phyloP scores from a whole-genome alignment of 768 basidiomycete genomes.

The Asterophora parasitica region DNA sequence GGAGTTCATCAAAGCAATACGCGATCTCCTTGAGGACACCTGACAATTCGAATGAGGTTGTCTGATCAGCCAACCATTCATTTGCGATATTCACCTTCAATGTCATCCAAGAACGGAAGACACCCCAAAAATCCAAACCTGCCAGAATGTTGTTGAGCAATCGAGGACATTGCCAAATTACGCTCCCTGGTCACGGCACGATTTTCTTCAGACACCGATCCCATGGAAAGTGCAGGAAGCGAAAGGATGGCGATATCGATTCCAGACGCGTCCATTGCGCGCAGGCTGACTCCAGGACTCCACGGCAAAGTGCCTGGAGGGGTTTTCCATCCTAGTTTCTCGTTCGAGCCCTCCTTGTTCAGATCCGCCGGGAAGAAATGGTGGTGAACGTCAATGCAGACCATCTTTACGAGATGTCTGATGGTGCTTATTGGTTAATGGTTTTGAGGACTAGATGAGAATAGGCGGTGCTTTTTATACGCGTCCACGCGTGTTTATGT shows the following conservation, averaged over 20 bases:
- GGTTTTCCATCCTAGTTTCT: constrained; percentile 53
- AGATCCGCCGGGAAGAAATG: constrained; percentile 61
- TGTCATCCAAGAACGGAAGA: constrained; percentile 56
- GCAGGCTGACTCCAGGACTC: constrained; percentile 53
- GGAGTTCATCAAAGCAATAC: constrained; percentile 55
- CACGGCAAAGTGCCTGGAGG: constrained; percentile 65
- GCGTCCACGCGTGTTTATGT: neutral
- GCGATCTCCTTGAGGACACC: constrained; percentile 57
- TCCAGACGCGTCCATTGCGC: constrained; percentile 54
- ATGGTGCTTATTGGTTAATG: neutral
- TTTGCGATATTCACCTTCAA: constrained; percentile 41
- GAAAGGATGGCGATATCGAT: constrained; percentile 64
- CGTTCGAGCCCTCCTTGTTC: constrained; percentile 41
- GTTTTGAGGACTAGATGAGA: neutral
- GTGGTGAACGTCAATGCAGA: constrained; percentile 68
- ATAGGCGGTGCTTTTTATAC: neutral
- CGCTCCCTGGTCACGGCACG: constrained; percentile 36
- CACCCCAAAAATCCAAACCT: constrained; percentile 71
- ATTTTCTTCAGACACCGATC: constrained; percentile 34
- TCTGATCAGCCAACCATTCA: neutral
- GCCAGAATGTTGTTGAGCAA: constrained; percentile 44
- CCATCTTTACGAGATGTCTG: constrained; percentile 2
- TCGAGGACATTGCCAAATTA: constrained; percentile 43
- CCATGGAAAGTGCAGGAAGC: constrained; percentile 49
- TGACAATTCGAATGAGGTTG: constrained; percentile 19